Evolutionary conservation across 495 filamentous ascomycete genomes (phyloP).

Genomic region (Aspergillus saccharolyticus): DNA sequence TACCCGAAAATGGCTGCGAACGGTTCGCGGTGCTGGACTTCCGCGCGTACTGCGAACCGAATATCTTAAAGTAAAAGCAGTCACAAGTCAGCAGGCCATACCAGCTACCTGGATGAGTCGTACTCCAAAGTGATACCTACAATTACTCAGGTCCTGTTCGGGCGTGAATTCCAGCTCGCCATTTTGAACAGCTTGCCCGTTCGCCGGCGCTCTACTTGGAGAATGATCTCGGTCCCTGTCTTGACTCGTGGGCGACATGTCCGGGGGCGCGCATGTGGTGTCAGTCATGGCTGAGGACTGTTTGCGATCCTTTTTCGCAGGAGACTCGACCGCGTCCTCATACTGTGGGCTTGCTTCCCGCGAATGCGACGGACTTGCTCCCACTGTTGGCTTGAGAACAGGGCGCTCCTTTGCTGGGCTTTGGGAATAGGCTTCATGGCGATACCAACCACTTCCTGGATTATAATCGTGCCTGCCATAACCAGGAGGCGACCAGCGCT

Average conservation of each 20-base stretch:
- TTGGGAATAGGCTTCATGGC: conserved; percentile 47
- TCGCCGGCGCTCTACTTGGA: conserved; percentile 42
- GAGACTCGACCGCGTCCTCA: conserved; percentile 48
- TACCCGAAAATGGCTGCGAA: conserved; percentile 69
- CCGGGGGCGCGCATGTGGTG: conserved; percentile 51
- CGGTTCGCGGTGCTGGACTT: conserved; percentile 82
- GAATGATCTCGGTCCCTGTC: conserved; percentile 50
- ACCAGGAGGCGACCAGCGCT: conserved; percentile 58
- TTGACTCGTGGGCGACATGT: conserved; percentile 49
- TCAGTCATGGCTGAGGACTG: conserved; percentile 42
- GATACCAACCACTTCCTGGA: conserved; percentile 56
- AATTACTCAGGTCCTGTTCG: conserved; percentile 48
- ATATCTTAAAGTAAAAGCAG: conserved; percentile 55
- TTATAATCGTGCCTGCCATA: conserved; percentile 46
- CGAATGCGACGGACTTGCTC: conserved; percentile 46
- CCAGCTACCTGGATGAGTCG: conserved; percentile 28
- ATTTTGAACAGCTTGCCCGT: conserved; percentile 21
- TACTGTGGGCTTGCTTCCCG: conserved; percentile 52
- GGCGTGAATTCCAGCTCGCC: conserved; percentile 34
- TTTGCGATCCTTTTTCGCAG: conserved; percentile 19
- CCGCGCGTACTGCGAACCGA: conserved; percentile 76
- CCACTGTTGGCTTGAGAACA: conserved; percentile 39
- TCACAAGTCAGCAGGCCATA: conserved; percentile 33
- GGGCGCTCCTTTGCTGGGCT: conserved; percentile 29
- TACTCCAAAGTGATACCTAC: conserved; percentile 39